Evolutionary conservation across 306 rosid genomes (phyloP).

Genomic region (Medicago lupulina): DNA sequence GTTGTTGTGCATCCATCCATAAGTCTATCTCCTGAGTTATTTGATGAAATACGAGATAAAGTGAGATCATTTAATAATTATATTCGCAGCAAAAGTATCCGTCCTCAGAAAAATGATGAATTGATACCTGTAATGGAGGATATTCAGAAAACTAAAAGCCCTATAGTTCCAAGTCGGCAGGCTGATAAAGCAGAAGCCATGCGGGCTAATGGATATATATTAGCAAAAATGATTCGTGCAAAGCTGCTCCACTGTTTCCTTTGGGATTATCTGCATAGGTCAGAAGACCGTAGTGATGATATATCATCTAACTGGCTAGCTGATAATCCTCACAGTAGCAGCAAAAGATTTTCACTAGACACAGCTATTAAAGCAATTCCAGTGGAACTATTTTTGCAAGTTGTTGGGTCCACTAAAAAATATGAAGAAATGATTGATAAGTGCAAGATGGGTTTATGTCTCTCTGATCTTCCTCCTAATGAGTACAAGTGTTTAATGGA

Average conservation of each 20-base stretch:
- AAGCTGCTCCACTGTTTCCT: slow-evolving; percentile 83
- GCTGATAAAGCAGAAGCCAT: slow-evolving; percentile 68
- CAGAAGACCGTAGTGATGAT: slow-evolving; percentile 48
- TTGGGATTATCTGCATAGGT: slow-evolving; percentile 71
- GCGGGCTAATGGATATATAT: slow-evolving; percentile 87
- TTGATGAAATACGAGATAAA: slow-evolving; percentile 75
- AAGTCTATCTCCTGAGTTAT: slow-evolving; percentile 67
- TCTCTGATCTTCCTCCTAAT: slow-evolving; percentile 70
- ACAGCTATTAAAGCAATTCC: slow-evolving; percentile 76
- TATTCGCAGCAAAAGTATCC: slow-evolving; percentile 60
- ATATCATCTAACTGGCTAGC: slow-evolving; percentile 53
- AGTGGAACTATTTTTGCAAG: slow-evolving; percentile 89
- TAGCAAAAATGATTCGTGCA: slow-evolving; percentile 94
- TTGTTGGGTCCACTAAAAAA: slow-evolving; percentile 75
- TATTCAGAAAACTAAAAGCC: slow-evolving; percentile 65
- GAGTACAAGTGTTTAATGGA: slow-evolving; percentile 84
- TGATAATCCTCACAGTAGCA: slow-evolving; percentile 63
- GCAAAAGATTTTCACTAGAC: slow-evolving; percentile 73
- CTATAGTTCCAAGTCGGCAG: slow-evolving; percentile 50
- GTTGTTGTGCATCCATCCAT: slow-evolving; percentile 85
- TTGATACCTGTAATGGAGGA: slow-evolving; percentile 73
- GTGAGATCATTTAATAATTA: slow-evolving; percentile 72
- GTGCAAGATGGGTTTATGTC: slow-evolving; percentile 80
- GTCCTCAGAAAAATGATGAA: slow-evolving; percentile 57
- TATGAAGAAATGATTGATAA: slow-evolving; percentile 78